Evolutionary conservation across 495 filamentous ascomycete species (phyloP).

Genomic region (Trichoderma parareesei): DNA sequence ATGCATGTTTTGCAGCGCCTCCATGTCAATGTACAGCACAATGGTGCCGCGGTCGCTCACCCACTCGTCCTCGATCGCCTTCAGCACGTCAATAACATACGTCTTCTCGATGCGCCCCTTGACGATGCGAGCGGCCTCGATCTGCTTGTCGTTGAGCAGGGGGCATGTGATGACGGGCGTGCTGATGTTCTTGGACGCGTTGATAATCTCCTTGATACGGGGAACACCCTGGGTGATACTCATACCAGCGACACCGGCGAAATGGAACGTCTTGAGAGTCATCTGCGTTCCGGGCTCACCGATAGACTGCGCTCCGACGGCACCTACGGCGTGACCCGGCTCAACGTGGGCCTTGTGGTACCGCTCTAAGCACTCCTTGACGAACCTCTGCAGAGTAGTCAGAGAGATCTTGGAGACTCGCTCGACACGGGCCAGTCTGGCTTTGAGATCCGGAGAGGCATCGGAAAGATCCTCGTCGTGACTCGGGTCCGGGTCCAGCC

Average conservation of each 20-base stretch:
- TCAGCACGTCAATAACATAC: slow-evolving; percentile 63
- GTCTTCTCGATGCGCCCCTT: slow-evolving; percentile 91
- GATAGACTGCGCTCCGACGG: slow-evolving; percentile 94
- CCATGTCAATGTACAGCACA: slow-evolving; percentile 65
- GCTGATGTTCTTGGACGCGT: slow-evolving; percentile 85
- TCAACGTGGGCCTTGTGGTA: slow-evolving; percentile 85
- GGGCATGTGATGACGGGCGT: slow-evolving; percentile 88
- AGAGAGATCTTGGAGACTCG: slow-evolving; percentile 74
- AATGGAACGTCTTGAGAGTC: slow-evolving; percentile 99
- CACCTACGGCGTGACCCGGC: slow-evolving; percentile 94
- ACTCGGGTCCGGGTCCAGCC: slow-evolving; percentile 24
- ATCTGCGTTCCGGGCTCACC: slow-evolving; percentile 98
- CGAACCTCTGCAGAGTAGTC: slow-evolving; percentile 63
- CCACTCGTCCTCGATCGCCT: slow-evolving; percentile 76
- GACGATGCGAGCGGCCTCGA: slow-evolving; percentile 73
- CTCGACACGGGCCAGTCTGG: slow-evolving; percentile 37
- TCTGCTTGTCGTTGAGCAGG: slow-evolving; percentile 57
- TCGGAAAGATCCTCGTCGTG: slow-evolving; percentile 7
- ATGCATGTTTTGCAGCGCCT: slow-evolving; percentile 67
- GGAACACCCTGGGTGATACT: slow-evolving; percentile 98
- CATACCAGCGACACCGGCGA: slow-evolving; percentile 98
- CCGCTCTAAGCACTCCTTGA: slow-evolving; percentile 74
- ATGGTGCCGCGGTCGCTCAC: slow-evolving; percentile 63
- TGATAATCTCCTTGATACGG: slow-evolving; percentile 99
- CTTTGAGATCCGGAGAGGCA: slow-evolving; percentile 5